phyloP scores from a whole-genome alignment of 495 filamentous ascomycete species.

The Aspergillus hancockii region DNA sequence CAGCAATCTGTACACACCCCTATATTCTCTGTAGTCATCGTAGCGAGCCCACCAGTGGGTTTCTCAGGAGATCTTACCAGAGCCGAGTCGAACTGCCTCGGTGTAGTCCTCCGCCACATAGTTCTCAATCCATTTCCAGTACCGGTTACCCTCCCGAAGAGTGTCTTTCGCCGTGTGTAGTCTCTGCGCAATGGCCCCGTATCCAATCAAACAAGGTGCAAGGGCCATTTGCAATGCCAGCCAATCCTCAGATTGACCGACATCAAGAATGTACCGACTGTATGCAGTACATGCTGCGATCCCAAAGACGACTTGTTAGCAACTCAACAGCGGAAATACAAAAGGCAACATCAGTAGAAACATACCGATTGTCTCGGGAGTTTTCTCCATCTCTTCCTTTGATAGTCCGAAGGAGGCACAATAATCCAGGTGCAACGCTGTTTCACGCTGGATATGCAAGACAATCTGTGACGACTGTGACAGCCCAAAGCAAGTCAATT shows the following conservation, averaged over 20 bases:
- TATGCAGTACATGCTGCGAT: conserved; percentile 47
- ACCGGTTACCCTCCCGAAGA: conserved; percentile 72
- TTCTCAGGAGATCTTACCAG: conserved; percentile 36
- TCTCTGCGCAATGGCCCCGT: conserved; percentile 71
- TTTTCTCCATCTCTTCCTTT: conserved; percentile 67
- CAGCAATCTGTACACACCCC: conserved; percentile 22
- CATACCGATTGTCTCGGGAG: conserved; percentile 73
- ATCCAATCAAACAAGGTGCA: conserved; percentile 84
- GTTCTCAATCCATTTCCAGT: conserved; percentile 87
- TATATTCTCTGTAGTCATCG: not conserved
- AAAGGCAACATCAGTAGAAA: not conserved
- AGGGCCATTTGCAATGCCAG: conserved; percentile 79
- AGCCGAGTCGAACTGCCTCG: conserved; percentile 65
- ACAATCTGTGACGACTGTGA: conserved; percentile 68
- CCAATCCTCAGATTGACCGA: conserved; percentile 84
- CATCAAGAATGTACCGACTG: conserved; percentile 80
- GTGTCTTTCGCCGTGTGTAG: conserved; percentile 54
- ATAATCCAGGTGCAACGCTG: conserved; percentile 75
- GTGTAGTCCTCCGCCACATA: conserved; percentile 79
- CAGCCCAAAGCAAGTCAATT: not conserved
- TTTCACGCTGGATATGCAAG: conserved; percentile 74
- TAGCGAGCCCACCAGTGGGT: conserved; percentile 11
- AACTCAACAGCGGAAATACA: conserved; percentile 42
- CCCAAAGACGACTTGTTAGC: conserved; percentile 3
- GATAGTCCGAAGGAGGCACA: conserved; percentile 80